Evolutionary conservation across 164 flowering plant genomes (phyloP), one percentile per base, ranked within the genome.

Genomic region (Akebia trifoliata): DNA sequence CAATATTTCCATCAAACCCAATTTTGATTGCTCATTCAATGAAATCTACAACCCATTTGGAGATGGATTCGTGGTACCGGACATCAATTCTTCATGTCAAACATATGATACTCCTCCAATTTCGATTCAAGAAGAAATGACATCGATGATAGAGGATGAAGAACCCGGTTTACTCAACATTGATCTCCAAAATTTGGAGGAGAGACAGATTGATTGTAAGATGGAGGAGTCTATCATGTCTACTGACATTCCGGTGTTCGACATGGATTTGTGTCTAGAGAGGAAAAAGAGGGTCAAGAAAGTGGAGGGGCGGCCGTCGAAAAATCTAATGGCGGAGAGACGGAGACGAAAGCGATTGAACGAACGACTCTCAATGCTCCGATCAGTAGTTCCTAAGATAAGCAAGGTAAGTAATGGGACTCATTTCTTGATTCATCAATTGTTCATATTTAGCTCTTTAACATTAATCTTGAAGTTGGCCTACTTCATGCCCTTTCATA

Each of bases 311-410:
- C 92, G 81, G 64, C 98, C 90, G 0, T 88, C 96, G 0, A 91
- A 91, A 81, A 91, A 91, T 72, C 80, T 91, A 26, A 86, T 91
- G 98, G 98, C 98, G 0, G 98, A 91, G 78, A 80, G 98, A 46
- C 48, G 96, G 70, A 50, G 98, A 51, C 74, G 98, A 67, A 91
- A 91, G 78, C 61, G 95, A 4, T 67, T 91, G 28, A 91, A 91
- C 59, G 98, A 91, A 52, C 84, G 98, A 5, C 98, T 91, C 53
- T 86, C 90, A 1, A 86, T 91, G 98, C 86, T 91, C 11, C 70
- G 95, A 72, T 88, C 98, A 12, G 86, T 88, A 28, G 98, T 91
- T 63, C 96, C 98, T 10, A 91, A 86, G 69, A 91, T 91, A n/a
- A 88, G 95, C 79, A 91, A 91, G 94, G 98, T 86, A 72, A 53